Conservation (phyloP, 371 early-diverging fungal species). For the Rhizopus delemar region DNA sequence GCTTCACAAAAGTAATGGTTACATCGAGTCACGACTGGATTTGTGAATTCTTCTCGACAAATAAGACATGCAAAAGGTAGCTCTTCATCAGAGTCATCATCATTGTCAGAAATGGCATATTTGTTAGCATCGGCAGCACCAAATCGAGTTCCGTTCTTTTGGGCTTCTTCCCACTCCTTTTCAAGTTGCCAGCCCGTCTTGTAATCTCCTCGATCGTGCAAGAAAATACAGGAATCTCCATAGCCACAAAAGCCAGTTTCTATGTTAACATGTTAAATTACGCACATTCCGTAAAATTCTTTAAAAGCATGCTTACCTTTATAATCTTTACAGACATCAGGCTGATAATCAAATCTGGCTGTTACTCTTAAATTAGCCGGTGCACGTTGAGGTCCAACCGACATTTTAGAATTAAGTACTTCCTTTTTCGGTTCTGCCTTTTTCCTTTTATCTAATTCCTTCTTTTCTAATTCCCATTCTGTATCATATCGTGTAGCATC, state of each 20-base stretch:
- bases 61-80: conserved; percentile 94
- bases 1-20: conserved; percentile 93
- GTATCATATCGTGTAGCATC: conserved; percentile 59
- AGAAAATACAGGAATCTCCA: conserved; percentile 95
- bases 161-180: conserved; percentile 90
- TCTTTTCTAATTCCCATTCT: conserved; percentile 49
- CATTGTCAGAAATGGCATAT: conserved; percentile 52
- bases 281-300: not conserved
- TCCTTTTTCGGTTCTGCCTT: conserved; percentile 38
- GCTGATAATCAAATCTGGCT: conserved; percentile 92
- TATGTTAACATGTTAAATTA: conserved; percentile 7
- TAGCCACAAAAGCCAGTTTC: conserved; percentile 94
- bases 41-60: conserved; percentile 82
- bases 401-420: conserved; percentile 52
- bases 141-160: conserved; percentile 60
- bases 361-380: conserved; percentile 86
- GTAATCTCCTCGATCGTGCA: conserved; percentile 97
- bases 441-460: conserved; percentile 38
- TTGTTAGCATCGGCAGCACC: conserved; percentile 52
- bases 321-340: conserved; percentile 98
- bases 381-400: conserved; percentile 86
- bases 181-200: conserved; percentile 96
- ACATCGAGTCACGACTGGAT: conserved; percentile 92
- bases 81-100: conserved; percentile 59
- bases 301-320: conserved; percentile 61